Conservation (phyloP, 2,329 filamentous ascomycete genomes). For the Xylariaceae sp. region DNA sequence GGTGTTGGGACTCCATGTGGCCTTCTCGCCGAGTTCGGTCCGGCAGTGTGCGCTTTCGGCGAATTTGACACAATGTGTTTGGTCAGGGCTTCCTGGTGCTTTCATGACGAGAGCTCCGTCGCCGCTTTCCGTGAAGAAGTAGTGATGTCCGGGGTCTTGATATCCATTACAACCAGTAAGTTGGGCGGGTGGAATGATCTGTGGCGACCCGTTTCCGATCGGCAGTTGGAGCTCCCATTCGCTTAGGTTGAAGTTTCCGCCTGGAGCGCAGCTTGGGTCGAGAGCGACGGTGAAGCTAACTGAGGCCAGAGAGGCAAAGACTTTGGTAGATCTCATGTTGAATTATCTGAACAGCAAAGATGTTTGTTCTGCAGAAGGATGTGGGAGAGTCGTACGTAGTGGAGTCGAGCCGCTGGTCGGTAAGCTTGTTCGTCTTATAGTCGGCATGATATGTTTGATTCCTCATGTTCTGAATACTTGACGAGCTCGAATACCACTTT, state of each 20-base stretch:
- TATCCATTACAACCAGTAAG: conserved; percentile 12
- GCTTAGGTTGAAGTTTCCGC: conserved; percentile 14
- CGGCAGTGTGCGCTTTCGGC: conserved; percentile 12
- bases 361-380: too few relatives aligned
- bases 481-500: too few relatives aligned
- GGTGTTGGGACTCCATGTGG: conserved; percentile 15
- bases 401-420: too few relatives aligned
- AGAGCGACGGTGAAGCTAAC: conserved; percentile 8
- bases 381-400: too few relatives aligned
- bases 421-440: too few relatives aligned
- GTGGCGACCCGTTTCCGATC: conserved; percentile 13
- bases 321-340: conserved; percentile 6
- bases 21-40: conserved; percentile 11
- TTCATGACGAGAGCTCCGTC: conserved; percentile 16
- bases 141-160: conserved; percentile 14
- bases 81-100: not conserved
- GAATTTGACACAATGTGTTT: not conserved
- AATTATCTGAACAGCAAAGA: too few relatives aligned
- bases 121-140: conserved; percentile 14
- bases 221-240: conserved; percentile 16
- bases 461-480: too few relatives aligned
- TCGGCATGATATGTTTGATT: too few relatives aligned
- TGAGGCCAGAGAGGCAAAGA: conserved; percentile 8
- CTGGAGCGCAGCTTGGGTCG: conserved; percentile 11
- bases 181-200: conserved; percentile 8